These are phyloP conservation scores for Aspergillus sp. DNA, from an alignment of 2,329 filamentous ascomycete genomes.

Conservation along the genomic window DNA sequence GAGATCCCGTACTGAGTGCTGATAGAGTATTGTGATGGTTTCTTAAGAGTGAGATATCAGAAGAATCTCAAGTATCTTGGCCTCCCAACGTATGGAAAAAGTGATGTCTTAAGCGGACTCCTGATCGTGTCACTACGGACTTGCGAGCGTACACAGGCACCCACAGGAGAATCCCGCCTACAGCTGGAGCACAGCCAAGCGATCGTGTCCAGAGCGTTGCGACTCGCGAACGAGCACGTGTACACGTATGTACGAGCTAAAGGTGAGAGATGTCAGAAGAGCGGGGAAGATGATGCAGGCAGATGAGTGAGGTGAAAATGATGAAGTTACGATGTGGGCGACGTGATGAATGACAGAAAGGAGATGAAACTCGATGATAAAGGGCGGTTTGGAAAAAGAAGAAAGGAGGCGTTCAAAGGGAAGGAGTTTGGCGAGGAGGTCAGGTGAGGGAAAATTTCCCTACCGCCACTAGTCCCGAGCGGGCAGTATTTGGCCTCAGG, in stretches of 20 bases:
- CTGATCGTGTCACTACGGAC: conserved; percentile 40
- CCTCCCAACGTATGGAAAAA: conserved; percentile 17
- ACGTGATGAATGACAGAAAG: neutral
- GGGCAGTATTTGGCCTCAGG: neutral
- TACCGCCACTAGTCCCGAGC: conserved; percentile 10
- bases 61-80: conserved; percentile 6
- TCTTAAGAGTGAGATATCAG: conserved; percentile 13
- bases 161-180: conserved; percentile 34
- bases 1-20: conserved; percentile 20
- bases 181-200: conserved; percentile 41
- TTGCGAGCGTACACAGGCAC: conserved; percentile 33
- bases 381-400: conserved; percentile 4
- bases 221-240: conserved; percentile 37
- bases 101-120: conserved; percentile 27
- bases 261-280: conserved; percentile 7
- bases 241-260: conserved; percentile 29
- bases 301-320: conserved; percentile 9
- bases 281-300: conserved; percentile 4
- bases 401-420: conserved; percentile 6
- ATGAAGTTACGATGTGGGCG: neutral
- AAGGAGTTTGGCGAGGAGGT: conserved; percentile 11
- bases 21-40: conserved; percentile 15
- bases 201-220: conserved; percentile 29
- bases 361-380: conserved; percentile 7
- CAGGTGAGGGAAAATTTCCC: conserved; percentile 21